Evolutionary conservation across 495 filamentous ascomycete species (phyloP).

Genomic region (Mytilinidion resinicola): DNA sequence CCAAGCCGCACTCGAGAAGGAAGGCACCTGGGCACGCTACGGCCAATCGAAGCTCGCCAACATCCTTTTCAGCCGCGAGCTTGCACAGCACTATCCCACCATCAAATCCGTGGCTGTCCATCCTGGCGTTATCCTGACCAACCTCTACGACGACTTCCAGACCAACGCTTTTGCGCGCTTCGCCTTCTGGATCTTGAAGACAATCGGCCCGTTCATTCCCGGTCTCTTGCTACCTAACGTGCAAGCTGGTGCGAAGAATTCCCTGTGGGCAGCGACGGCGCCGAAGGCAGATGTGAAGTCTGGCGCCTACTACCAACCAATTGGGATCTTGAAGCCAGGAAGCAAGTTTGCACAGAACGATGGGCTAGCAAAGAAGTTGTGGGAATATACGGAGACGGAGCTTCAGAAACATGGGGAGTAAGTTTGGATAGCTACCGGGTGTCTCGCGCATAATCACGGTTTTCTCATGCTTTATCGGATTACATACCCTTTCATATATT

Average conservation of each 20-base stretch:
- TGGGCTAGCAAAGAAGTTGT: slow-evolving; percentile 50
- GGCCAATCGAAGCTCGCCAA: slow-evolving; percentile 27
- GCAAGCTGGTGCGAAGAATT: slow-evolving; percentile 47
- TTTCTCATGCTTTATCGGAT: too few species aligned
- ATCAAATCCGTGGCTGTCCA: slow-evolving; percentile 42
- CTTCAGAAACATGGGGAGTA: slow-evolving; percentile 29
- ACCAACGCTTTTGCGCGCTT: slow-evolving; percentile 48
- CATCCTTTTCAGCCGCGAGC: slow-evolving; percentile 22
- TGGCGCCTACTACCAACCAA: slow-evolving; percentile 56
- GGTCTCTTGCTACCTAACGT: slow-evolving; percentile 40
- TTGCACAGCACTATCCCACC: slow-evolving; percentile 31
- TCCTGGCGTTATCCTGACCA: slow-evolving; percentile 40
- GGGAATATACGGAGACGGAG: slow-evolving; percentile 50
- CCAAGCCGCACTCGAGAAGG: slow-evolving; percentile 19
- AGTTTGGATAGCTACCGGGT: too few species aligned
- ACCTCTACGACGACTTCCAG: slow-evolving; percentile 43
- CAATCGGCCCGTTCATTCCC: slow-evolving; percentile 54
- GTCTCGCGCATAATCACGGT: too few species aligned
- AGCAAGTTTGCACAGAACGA: slow-evolving; percentile 46
- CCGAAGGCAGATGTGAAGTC: slow-evolving; percentile 40
- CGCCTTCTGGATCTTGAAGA: slow-evolving; percentile 40
- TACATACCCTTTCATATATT: too few species aligned
- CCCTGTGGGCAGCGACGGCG: slow-evolving; percentile 52
- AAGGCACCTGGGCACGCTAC: slow-evolving; percentile 44
- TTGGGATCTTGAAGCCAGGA: slow-evolving; percentile 49